phyloP scores from a whole-genome alignment of 805 yeast genomes.

The Saccharomyces mikatae region DNA sequence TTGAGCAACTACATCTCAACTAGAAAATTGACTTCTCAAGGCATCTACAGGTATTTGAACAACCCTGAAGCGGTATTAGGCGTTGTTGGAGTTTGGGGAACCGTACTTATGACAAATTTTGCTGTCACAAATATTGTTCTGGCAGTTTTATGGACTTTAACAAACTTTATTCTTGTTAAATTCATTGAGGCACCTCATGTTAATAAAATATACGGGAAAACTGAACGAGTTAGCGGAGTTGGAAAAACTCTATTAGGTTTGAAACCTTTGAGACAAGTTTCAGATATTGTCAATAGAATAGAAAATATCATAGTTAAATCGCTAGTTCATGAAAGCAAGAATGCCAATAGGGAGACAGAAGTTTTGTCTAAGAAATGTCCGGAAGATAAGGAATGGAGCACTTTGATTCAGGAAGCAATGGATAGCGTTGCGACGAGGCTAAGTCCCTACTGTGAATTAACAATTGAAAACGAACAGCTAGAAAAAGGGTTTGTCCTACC shows the following conservation, averaged over 20 bases:
- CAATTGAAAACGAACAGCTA: constrained; percentile 23
- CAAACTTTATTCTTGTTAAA: constrained; percentile 58
- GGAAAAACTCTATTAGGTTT: constrained; percentile 35
- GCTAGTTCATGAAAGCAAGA: constrained; percentile 1
- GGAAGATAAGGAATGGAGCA: neutral
- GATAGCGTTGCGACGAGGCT: constrained; percentile 17
- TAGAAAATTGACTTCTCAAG: constrained; percentile 58
- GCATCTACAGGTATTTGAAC: constrained; percentile 73
- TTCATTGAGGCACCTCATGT: constrained; percentile 73
- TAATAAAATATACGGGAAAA: constrained; percentile 65
- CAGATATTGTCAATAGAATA: constrained; percentile 36
- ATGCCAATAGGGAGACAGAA: neutral
- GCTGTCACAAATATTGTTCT: constrained; percentile 41
- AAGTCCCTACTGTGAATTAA: constrained; percentile 23
- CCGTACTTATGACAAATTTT: constrained; percentile 49
- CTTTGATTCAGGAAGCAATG: constrained; percentile 5
- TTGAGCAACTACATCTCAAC: constrained; percentile 44
- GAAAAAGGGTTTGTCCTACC: constrained; percentile 28
- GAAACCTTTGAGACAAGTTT: constrained; percentile 30
- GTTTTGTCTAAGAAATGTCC: neutral
- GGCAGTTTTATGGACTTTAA: constrained; percentile 57
- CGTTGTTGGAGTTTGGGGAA: constrained; percentile 72
- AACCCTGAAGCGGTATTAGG: constrained; percentile 78
- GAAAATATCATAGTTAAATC: constrained; percentile 22
- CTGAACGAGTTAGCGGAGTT: constrained; percentile 48